Conservation (phyloP, 2,329 filamentous ascomycete genomes). For the Berkeleyomyces rouxiae region DNA sequence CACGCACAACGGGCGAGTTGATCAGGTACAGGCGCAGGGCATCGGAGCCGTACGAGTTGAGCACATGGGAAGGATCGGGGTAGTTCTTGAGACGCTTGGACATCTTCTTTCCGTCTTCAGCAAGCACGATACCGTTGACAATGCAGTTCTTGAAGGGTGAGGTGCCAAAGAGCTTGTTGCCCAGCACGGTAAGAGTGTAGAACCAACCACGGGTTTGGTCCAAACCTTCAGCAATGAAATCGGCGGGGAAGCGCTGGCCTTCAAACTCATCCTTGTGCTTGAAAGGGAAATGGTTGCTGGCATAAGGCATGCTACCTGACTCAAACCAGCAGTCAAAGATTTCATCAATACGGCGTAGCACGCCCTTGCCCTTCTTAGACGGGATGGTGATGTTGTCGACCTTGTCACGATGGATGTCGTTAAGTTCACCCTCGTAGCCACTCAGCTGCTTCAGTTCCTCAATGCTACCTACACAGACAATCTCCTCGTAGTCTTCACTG, state of each 20-base stretch:
- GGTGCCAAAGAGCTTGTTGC: slow-evolving; percentile 17
- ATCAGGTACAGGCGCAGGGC: slow-evolving; percentile 19
- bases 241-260: slow-evolving; percentile 17
- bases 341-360: slow-evolving; percentile 17
- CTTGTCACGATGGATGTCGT: slow-evolving; percentile 18
- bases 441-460: slow-evolving; percentile 17
- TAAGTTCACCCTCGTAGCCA: slow-evolving; percentile 16
- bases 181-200: slow-evolving; percentile 18
- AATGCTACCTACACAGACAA: slow-evolving; percentile 17
- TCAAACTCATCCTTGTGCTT: slow-evolving; percentile 17
- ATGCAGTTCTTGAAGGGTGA: slow-evolving; percentile 19
- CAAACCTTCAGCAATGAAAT: slow-evolving; percentile 19
- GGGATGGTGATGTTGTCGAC: slow-evolving; percentile 19
- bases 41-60: slow-evolving; percentile 18
- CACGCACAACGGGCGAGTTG: slow-evolving; percentile 19
- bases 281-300: slow-evolving; percentile 18
- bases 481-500: slow-evolving; percentile 18
- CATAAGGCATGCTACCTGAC: slow-evolving; percentile 19
- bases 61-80: slow-evolving; percentile 16
- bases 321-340: slow-evolving; percentile 20
- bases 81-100: slow-evolving; percentile 20
- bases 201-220: slow-evolving; percentile 20
- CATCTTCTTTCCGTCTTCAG: slow-evolving; percentile 20
- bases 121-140: slow-evolving; percentile 19
- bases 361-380: slow-evolving; percentile 17